Percentiles rank a stretch among this genome's conserved stretches.
Evolutionary conservation across 2,329 filamentous ascomycete genomes (phyloP).

Genomic region (Helotiales sp.): DNA sequence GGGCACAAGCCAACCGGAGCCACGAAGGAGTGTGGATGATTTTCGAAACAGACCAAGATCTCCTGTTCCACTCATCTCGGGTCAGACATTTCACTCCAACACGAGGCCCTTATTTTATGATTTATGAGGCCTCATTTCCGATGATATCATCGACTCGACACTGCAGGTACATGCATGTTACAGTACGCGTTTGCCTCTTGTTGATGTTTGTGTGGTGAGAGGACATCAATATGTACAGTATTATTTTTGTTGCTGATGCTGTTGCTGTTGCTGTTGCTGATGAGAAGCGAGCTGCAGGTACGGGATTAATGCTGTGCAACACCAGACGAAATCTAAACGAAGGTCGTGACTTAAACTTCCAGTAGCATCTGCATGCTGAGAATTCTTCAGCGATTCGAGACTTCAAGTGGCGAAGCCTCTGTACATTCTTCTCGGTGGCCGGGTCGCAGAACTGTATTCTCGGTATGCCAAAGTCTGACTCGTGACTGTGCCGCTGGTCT

Average conservation of each 20-base stretch:
- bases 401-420: too few species aligned
- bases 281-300: background rate
- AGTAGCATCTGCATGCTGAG: too few species aligned
- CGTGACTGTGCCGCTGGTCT: background rate
- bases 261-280: background rate
- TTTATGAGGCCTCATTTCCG: constrained; percentile 4
- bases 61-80: background rate
- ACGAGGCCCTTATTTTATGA: background rate
- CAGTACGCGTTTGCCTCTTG: background rate
- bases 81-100: background rate
- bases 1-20: background rate
- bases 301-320: background rate
- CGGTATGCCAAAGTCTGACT: background rate
- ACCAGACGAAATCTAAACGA: too few species aligned
- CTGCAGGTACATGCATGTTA: background rate
- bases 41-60: background rate
- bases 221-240: background rate
- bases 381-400: too few species aligned
- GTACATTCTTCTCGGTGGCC: too few species aligned
- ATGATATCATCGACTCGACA: constrained; percentile 1
- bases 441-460: too few species aligned
- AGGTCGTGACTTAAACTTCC: too few species aligned
- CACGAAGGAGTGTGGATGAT: background rate
- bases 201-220: background rate
- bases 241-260: background rate